phyloP scores from a whole-genome alignment of 2,329 filamentous ascomycete species.

The Neocatenulostroma microsporum region DNA sequence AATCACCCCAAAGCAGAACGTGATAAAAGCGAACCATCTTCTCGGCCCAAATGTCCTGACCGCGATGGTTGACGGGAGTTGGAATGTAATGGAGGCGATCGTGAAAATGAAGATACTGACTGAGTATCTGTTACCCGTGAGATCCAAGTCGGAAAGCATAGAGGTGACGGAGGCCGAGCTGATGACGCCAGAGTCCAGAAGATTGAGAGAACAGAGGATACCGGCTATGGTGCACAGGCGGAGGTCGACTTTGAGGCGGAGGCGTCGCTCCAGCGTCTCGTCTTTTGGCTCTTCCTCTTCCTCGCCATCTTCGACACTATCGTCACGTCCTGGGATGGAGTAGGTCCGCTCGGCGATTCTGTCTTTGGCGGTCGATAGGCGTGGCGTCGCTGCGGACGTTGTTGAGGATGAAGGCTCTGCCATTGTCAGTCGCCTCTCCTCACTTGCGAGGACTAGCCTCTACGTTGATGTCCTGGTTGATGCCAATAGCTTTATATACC shows the following conservation, averaged over 20 bases:
- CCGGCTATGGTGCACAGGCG: slow-evolving; percentile 64
- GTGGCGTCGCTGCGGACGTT: too few relatives aligned
- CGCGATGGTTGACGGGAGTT: slow-evolving; percentile 60
- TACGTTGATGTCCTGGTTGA: too few relatives aligned
- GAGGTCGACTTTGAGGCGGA: slow-evolving; percentile 58
- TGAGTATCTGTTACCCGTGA: slow-evolving; percentile 59
- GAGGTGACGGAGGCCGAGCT: slow-evolving; percentile 62
- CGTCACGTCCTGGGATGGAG: too few relatives aligned
- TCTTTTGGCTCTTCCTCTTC: neutral
- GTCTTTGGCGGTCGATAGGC: too few relatives aligned
- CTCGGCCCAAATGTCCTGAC: slow-evolving; percentile 59
- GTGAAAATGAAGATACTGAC: slow-evolving; percentile 69
- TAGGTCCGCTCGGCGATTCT: too few relatives aligned
- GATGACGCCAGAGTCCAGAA: slow-evolving; percentile 63
- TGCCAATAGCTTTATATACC: too few relatives aligned
- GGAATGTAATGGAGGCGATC: slow-evolving; percentile 58
- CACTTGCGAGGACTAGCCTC: too few relatives aligned
- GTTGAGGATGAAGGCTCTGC: too few relatives aligned
- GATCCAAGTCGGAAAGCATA: slow-evolving; percentile 56
- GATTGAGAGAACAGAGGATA: slow-evolving; percentile 60
- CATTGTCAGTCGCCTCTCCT: too few relatives aligned
- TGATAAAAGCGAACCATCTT: slow-evolving; percentile 54
- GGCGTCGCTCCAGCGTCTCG: slow-evolving; percentile 20
- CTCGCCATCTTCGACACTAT: too few relatives aligned
- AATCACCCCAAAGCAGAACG: slow-evolving; percentile 55